Percentiles rank a stretch among this genome's conserved stretches.
Evolutionary conservation across 352 stramenopile species (phyloP).

Genomic region (Phytophthora pseudosyringae): DNA sequence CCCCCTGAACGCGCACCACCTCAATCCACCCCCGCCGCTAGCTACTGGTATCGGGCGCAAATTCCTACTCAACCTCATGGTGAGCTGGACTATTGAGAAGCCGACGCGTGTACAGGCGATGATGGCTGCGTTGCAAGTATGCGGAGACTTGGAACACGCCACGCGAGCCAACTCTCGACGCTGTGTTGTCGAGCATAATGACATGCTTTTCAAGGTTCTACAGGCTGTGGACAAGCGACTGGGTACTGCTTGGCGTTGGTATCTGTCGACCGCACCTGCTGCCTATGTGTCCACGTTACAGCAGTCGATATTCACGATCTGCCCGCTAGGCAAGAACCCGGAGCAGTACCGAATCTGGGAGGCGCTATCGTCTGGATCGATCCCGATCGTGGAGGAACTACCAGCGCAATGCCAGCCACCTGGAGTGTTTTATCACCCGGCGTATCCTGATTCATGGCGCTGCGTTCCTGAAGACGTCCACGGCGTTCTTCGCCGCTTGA

Average conservation of each 20-base stretch:
- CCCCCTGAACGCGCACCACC: slow-evolving; percentile 53
- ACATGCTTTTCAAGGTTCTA: slow-evolving; percentile 64
- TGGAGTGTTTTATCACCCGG: slow-evolving; percentile 62
- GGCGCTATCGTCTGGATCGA: slow-evolving; percentile 63
- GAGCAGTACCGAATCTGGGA: slow-evolving; percentile 80
- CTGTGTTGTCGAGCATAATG: slow-evolving; percentile 67
- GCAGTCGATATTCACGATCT: slow-evolving; percentile 67
- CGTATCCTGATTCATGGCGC: slow-evolving; percentile 64
- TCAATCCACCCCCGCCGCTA: slow-evolving; percentile 25
- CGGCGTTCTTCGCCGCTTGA: slow-evolving; percentile 49
- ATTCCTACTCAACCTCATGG: slow-evolving; percentile 67
- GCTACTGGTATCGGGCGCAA: slow-evolving; percentile 31
- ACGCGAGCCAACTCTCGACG: slow-evolving; percentile 31
- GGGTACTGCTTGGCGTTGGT: slow-evolving; percentile 54
- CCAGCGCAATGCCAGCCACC: slow-evolving; percentile 38
- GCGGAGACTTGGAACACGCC: slow-evolving; percentile 23
- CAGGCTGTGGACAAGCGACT: slow-evolving; percentile 54
- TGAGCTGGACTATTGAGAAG: slow-evolving; percentile 73
- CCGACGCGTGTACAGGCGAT: slow-evolving; percentile 66
- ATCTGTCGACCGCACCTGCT: slow-evolving; percentile 53
- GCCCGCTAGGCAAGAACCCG: slow-evolving; percentile 67
- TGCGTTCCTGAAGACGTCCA: slow-evolving; percentile 65
- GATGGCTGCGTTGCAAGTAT: slow-evolving; percentile 56
- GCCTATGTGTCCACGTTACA: slow-evolving; percentile 63
- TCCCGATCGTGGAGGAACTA: slow-evolving; percentile 71